These are phyloP conservation scores for Paramecium tetraurelia DNA, from an alignment of 73 alveolate species.

Conservation along the genomic window DNA sequence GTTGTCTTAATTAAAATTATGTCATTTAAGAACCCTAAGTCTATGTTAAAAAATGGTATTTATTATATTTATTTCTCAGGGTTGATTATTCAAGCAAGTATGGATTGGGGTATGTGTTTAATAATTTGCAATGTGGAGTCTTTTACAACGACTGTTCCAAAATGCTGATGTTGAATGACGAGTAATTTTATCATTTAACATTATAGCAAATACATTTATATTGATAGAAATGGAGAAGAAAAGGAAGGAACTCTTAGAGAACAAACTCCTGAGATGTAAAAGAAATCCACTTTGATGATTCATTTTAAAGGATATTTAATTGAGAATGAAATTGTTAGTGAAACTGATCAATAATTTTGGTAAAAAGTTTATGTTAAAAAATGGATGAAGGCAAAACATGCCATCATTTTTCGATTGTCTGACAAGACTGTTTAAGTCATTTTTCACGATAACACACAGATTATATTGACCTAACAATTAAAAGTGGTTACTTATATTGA, in stretches of 20 bases:
- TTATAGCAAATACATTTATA: neutral
- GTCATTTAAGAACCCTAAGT: neutral
- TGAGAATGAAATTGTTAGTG: neutral
- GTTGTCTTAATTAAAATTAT: neutral
- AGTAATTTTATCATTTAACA: neutral
- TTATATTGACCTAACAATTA: conserved; percentile 84
- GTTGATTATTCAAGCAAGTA: conserved; percentile 71
- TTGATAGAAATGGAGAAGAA: conserved; percentile 75
- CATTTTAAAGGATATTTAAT: conserved; percentile 49
- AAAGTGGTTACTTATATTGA: conserved; percentile 93
- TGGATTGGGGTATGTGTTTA: conserved; percentile 66
- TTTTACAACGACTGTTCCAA: conserved; percentile 68
- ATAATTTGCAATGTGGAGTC: conserved; percentile 67
- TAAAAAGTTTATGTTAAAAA: conserved; percentile 81
- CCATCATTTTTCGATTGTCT: conserved; percentile 92
- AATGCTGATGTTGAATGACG: conserved; percentile 45
- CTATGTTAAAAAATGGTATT: neutral
- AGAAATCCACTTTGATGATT: conserved; percentile 30
- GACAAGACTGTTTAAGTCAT: conserved; percentile 94
- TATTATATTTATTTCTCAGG: conserved; percentile 36
- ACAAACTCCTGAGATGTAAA: neutral
- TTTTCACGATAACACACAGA: conserved; percentile 92
- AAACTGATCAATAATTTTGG: neutral
- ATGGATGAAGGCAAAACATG: conserved; percentile 96
- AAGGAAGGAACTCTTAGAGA: neutral